Conservation (phyloP, 83 land plant species). For the Isoetes engelmannii region DNA sequence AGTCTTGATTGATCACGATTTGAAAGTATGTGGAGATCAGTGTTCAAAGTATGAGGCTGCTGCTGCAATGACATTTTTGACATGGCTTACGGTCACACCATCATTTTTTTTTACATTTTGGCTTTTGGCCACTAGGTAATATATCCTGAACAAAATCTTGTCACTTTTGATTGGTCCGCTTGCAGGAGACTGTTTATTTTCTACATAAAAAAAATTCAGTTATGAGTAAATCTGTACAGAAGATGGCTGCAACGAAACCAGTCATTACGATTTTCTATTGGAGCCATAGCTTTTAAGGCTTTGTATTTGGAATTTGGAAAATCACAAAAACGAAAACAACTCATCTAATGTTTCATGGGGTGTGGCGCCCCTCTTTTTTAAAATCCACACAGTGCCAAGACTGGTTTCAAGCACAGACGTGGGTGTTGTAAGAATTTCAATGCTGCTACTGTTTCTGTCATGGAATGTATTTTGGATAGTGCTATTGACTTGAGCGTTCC, state of each 20-base stretch:
- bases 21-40: slow-evolving; percentile 11
- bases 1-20: slow-evolving; percentile 10
- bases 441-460: slow-evolving; percentile 20
- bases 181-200: no score
- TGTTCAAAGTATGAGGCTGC: slow-evolving; percentile 12
- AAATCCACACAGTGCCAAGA: slow-evolving; percentile 47
- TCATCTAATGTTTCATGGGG: slow-evolving; percentile 16
- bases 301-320: no score
- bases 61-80: slow-evolving; percentile 2
- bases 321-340: no score
- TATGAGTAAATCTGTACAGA: no score
- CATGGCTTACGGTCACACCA: not conserved
- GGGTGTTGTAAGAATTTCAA: slow-evolving; percentile 50
- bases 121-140: slow-evolving; percentile 4
- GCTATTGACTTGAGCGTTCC: slow-evolving; percentile 38
- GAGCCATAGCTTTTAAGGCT: no score
- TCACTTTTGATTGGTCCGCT: no score
- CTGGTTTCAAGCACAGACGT: slow-evolving; percentile 25
- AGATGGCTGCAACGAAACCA: no score
- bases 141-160: not conserved
- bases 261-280: no score
- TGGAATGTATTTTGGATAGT: slow-evolving; percentile 43
- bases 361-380: slow-evolving; percentile 31
- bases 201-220: no score
- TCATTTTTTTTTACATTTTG: not conserved